A percentile compares a stretch with the other conserved stretches of the same genome.
These are phyloP conservation scores for Solanum aculeatissimum DNA, from an alignment of 305 asterid species.

Conservation along the genomic window DNA sequence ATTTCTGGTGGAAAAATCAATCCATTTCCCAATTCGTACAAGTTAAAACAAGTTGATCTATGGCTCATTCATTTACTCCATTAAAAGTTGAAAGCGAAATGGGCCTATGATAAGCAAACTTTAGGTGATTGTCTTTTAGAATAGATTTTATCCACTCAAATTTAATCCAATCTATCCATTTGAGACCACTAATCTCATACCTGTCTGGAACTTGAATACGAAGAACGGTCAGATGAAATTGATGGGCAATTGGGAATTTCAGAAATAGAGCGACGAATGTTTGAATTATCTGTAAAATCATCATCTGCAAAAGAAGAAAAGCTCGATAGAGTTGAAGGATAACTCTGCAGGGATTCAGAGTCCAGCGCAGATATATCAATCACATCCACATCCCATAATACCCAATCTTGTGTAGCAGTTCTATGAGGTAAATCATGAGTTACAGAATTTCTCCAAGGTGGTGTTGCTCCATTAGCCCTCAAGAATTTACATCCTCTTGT, in stretches of 20 bases:
- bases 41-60: not conserved
- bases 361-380: constrained; percentile 31
- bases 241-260: constrained; percentile 11
- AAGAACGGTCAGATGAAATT: constrained; percentile 9
- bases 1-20: not conserved
- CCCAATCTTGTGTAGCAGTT: constrained; percentile 78
- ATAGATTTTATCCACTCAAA: not conserved
- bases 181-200: constrained; percentile 1
- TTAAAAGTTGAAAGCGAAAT: not conserved
- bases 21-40: not conserved
- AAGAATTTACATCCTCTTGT: constrained; percentile 47
- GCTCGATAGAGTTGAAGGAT: constrained; percentile 20
- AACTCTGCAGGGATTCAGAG: constrained; percentile 22
- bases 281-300: constrained; percentile 17
- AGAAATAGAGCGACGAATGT: not conserved
- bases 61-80: not conserved
- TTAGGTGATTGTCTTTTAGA: too few species aligned
- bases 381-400: constrained; percentile 63
- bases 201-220: constrained; percentile 14
- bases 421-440: constrained; percentile 68
- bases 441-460: constrained; percentile 77
- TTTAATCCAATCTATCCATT: not conserved
- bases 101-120: not conserved
- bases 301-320: constrained; percentile 12
- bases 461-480: constrained; percentile 70